Evolutionary conservation across 1,284 basidiomycete genomes (phyloP), one percentile per base, ranked within the genome.

Genomic region (Macrocystidia cucumis): DNA sequence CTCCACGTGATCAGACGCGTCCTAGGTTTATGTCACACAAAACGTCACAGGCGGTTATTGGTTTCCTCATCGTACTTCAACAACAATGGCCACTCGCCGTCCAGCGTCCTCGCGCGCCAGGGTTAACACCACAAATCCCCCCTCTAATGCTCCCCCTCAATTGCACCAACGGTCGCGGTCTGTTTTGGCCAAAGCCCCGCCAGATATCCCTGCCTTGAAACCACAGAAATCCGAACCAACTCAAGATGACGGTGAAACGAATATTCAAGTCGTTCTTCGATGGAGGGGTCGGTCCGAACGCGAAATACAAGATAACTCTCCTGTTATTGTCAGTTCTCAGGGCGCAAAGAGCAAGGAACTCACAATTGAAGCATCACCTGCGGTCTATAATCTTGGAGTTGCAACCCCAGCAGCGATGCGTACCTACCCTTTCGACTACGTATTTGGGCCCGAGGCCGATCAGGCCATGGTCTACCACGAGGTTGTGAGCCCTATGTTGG

Each of bases 401-500:
- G 63, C 86, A 29, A 79, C 74, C 7, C 62, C 76, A 21, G 68
- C 80, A 24, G 78, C 80, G 9, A 80, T 81, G 4, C 72, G 85
- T 44, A 92, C 86, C 2, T 97, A 96, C 56, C 80, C 86, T 1
- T 97, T 95, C 51, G 91, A 95, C 57, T 67, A 84, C 21, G 92
- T 97, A 7, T 97, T 96, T 63, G 95, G 96, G 1, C 91, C 93
- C 14, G 93, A 98, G 55, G 95, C 95, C 6, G 93, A 97, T 55
- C 96, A 99, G 54, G 80, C 87, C 20, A 78, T 92, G 73, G 74
- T 99, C 17, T 98, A 96, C 57, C 77, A 89, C 43, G 88, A 97
- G 41, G 93, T 98, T 23, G 95, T 96, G 23, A 77, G 76, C 41
- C 90, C 89, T 1, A 89, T 98, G 74, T 67, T 99, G 31, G 81